phyloP scores from a whole-genome alignment of 495 filamentous ascomycete genomes.

The Penicillium macrosclerotiorum region DNA sequence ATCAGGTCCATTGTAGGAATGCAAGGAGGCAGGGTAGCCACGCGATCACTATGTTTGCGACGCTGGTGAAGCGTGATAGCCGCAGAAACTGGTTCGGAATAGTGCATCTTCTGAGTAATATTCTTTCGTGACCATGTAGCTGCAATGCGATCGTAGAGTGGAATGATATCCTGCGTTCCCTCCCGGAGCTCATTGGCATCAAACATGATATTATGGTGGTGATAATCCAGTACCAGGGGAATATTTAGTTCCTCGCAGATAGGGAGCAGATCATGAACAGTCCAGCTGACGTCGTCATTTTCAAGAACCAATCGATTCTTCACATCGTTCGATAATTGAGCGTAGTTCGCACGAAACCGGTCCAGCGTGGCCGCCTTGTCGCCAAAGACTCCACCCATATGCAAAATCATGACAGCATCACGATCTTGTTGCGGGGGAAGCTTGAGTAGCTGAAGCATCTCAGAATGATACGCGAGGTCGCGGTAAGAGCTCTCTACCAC shows the following conservation, averaged over 20 bases:
- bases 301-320: slow-evolving; percentile 86
- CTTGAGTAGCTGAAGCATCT: slow-evolving; percentile 75
- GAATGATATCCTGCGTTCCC: slow-evolving; percentile 78
- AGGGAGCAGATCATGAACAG: slow-evolving; percentile 86
- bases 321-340: slow-evolving; percentile 58
- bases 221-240: slow-evolving; percentile 87
- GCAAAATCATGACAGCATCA: slow-evolving; percentile 91
- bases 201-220: slow-evolving; percentile 95
- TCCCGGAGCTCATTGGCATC: slow-evolving; percentile 69
- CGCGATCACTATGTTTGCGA: slow-evolving; percentile 79
- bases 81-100: slow-evolving; percentile 72
- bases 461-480: slow-evolving; percentile 87
- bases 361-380: slow-evolving; percentile 81
- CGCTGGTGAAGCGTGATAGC: slow-evolving; percentile 75
- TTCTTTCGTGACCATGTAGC: slow-evolving; percentile 84
- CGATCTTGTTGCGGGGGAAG: slow-evolving; percentile 77
- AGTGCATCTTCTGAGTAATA: slow-evolving; percentile 96
- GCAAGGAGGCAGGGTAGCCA: slow-evolving; percentile 78
- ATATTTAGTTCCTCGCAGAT: slow-evolving; percentile 92
- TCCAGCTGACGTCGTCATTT: slow-evolving; percentile 91
- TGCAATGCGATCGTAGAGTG: slow-evolving; percentile 68
- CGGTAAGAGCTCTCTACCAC: slow-evolving; percentile 75
- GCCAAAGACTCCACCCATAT: slow-evolving; percentile 91
- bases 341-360: slow-evolving; percentile 80
- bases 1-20: slow-evolving; percentile 83